Evolutionary conservation across 208 protist species (phyloP), one percentile per base, ranked within the genome.

Genomic region (Trypanosoma avium): DNA sequence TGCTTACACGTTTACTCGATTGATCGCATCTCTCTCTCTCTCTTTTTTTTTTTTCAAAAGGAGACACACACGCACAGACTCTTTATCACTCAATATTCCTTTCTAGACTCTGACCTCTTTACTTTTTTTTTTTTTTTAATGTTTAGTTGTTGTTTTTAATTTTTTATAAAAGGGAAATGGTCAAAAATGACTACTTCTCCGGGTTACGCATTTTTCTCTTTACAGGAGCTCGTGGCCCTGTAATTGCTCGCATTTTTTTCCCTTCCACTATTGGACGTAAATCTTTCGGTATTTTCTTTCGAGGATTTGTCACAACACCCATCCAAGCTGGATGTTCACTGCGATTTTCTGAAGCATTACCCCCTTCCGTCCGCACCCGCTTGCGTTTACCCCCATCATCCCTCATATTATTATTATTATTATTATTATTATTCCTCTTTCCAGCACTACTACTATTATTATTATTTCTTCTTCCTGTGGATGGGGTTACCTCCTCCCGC

Each of bases 281-380:
- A 45, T 96, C 90, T 52, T 80, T 79, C 15, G 90, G 85, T 45
- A 96, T 91, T 70, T 96, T 96, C 33, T 74, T 75, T 21, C 90
- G 81, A 30, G 90, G 85, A 67, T 96, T 96, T 43, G 90, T 93
- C 53, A 78, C 74, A 17, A 92, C 65, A 21, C 90, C 90, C 72
- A 91, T 89, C 87, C 90, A 96, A 47, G 86, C 70, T 12, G 78
- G 77, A 26, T 64, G 59, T 5, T 60, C 75, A 4, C 36, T 35
- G 3, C 33, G n/a, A n/a, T n/a, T n/a, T n/a, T n/a, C n/a, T n/a
- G n/a, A n/a, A n/a, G n/a, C n/a, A n/a, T n/a, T n/a, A n/a, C n/a
- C n/a, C n/a, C n/a, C n/a, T n/a, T 68, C 61, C 17, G 5, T 43
- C 9, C 61, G 57, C 17, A 15, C 6, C 30, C 19, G 64, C 64